Percentiles rank a stretch among this genome's conserved stretches.
Evolutionary conservation across 345 rosid species (phyloP).

Genomic region (Eucalyptus pauciflora): DNA sequence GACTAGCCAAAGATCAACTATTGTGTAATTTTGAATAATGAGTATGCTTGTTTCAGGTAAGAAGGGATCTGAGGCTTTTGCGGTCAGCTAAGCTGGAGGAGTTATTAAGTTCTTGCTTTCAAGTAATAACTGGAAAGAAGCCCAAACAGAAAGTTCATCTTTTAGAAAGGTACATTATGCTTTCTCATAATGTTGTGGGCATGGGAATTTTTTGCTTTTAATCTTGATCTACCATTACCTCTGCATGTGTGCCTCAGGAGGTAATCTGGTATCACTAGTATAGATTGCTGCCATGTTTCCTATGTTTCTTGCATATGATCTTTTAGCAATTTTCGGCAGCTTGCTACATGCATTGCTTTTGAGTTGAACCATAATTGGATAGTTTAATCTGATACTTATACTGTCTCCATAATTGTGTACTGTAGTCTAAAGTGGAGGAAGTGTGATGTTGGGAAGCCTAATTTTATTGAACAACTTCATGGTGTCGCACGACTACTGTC

Average conservation of each 20-base stretch:
- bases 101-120: conserved; percentile 55
- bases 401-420: not conserved
- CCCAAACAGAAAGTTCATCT: conserved; percentile 64
- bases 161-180: conserved; percentile 51
- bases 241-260: not conserved
- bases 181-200: not conserved
- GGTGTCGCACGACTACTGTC: conserved; percentile 78
- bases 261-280: not conserved
- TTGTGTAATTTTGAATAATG: not conserved
- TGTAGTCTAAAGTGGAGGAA: conserved; percentile 68
- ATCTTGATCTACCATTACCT: not conserved
- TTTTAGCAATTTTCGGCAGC: not conserved
- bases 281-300: not conserved
- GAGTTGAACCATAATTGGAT: not conserved
- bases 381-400: not conserved
- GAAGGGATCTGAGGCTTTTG: conserved; percentile 78
- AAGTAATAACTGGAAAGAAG: conserved; percentile 41
- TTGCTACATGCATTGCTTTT: not conserved
- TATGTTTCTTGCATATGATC: not conserved
- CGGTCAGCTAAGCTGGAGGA: conserved; percentile 53
- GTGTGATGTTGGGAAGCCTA: conserved; percentile 39
- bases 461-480: conserved; percentile 63
- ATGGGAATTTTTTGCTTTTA: not conserved
- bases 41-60: conserved; percentile 33
- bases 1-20: not conserved